Base-by-base conservation (phyloP, 257 asterid species). In the Verbascum thapsus region DNA sequence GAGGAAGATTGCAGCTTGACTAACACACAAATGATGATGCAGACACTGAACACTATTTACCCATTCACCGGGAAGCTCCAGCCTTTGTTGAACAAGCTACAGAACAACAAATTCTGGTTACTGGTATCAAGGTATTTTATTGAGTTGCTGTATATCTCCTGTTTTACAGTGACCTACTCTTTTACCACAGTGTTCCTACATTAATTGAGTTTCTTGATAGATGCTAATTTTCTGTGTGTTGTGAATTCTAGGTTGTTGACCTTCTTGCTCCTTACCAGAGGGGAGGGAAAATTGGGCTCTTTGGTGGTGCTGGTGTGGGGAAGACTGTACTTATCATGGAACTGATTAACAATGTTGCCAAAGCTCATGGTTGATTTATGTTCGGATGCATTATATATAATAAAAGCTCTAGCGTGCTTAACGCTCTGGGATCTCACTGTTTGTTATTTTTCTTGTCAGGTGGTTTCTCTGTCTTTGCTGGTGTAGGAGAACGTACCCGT, bases 391-490 rank as follows among this genome's bases (percentile, higher is more conserved):
- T 41, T 44, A 51, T 53, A n/a, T 30, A 17, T 38, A n/a, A 49
- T 12, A 18, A 39, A n/a, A 8, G 26, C 8, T 35, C 39, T 8
- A 3, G 10, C 38, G 16, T 64, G 26, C 40, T 32, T 37, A n/a
- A 13, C 6, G 44, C 49, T 13, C 32, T 59, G 57, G 32, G 54
- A 64, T 65, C 54, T 43, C 3, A 61, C 53, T 7, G 19, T 44
- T 61, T 23, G 17, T 58, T 73, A 13, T 57, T 40, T 41, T 43
- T 23, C 44, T 58, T 68, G 60, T 53, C 80, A 91, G 98, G 98
- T 88, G 98, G 98, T 80, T 91, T 91, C 80, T 91, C 98, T 58
- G 98, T 91, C 71, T 94, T 94, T 55, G 99, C 99, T 76, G 99
- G 99, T 73, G 97, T 94, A 5, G 99, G 99, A 62, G 99, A 94